phyloP scores from a whole-genome alignment of 2,329 filamentous ascomycete species.

The Colletotrichum limetticola region DNA sequence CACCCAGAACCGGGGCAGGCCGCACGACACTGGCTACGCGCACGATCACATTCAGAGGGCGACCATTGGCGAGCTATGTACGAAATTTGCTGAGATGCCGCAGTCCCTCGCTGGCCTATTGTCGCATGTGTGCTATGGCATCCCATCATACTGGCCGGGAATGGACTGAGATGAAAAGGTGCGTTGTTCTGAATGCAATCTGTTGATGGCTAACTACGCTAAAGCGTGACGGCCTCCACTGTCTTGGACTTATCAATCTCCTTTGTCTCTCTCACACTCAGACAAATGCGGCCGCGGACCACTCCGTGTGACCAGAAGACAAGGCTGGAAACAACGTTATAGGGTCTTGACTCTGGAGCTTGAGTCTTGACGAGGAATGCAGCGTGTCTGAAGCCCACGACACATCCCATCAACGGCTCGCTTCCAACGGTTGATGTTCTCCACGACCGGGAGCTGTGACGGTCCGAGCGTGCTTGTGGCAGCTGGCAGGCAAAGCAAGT shows the following conservation, averaged over 20 bases:
- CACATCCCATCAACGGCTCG: slow-evolving; percentile 13
- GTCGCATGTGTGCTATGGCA: neutral
- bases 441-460: neutral
- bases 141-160: slow-evolving; percentile 9
- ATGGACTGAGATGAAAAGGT: slow-evolving; percentile 29
- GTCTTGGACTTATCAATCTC: slow-evolving; percentile 26
- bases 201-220: slow-evolving; percentile 4
- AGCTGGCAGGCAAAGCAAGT: slow-evolving; percentile 2
- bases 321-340: slow-evolving; percentile 7
- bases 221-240: slow-evolving; percentile 16
- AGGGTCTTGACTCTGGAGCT: neutral
- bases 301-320: neutral
- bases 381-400: slow-evolving; percentile 18
- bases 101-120: neutral
- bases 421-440: slow-evolving; percentile 4
- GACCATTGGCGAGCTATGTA: neutral
- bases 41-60: neutral
- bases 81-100: slow-evolving; percentile 12
- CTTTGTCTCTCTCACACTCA: slow-evolving; percentile 26
- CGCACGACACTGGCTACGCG: neutral
- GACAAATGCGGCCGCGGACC: slow-evolving; percentile 21
- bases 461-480: neutral
- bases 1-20: neutral
- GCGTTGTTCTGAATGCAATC: slow-evolving; percentile 22
- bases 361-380: slow-evolving; percentile 14